phyloP scores from a whole-genome alignment of 148 eudicot genomes.

The Persicaria tinctoria region DNA sequence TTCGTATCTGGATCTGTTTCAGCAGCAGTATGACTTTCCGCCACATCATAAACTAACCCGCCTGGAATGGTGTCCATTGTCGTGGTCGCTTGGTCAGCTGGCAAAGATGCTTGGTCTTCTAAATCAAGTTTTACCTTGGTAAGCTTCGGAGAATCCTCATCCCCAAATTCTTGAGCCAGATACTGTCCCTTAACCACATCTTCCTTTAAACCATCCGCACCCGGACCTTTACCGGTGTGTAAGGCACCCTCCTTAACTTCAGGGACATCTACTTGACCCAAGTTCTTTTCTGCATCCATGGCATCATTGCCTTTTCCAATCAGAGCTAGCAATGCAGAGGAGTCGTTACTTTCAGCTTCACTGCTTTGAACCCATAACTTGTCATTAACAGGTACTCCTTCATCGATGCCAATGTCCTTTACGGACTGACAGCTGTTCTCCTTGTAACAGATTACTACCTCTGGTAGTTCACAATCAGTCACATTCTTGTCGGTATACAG shows the following conservation, averaged over 20 bases:
- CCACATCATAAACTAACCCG: neutral
- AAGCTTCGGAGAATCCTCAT: constrained; percentile 14
- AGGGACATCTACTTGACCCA: neutral
- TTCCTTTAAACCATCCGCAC: constrained; percentile 12
- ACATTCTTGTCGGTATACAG: constrained; percentile 57
- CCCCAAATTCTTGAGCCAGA: constrained; percentile 18
- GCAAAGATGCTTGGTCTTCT: constrained; percentile 13
- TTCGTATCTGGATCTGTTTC: neutral
- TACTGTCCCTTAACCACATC: constrained; percentile 12
- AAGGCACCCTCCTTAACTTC: constrained; percentile 12
- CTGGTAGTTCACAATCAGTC: constrained; percentile 53
- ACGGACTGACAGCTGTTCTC: constrained; percentile 47
- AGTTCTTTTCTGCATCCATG: neutral
- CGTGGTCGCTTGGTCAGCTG: constrained; percentile 4
- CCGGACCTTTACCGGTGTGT: neutral
- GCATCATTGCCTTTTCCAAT: constrained; percentile 21
- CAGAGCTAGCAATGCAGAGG: constrained; percentile 18
- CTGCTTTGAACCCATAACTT: constrained; percentile 30
- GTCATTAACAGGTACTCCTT: constrained; percentile 44
- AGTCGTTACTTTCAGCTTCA: constrained; percentile 17
- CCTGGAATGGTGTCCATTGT: constrained; percentile 11
- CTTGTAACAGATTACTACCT: constrained; percentile 48
- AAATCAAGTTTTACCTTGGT: constrained; percentile 17
- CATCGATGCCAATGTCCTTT: constrained; percentile 80
- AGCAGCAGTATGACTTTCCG: neutral